Base-by-base conservation (phyloP, 2,329 filamentous ascomycete genomes). In the Botrytis pseudocinerea region DNA sequence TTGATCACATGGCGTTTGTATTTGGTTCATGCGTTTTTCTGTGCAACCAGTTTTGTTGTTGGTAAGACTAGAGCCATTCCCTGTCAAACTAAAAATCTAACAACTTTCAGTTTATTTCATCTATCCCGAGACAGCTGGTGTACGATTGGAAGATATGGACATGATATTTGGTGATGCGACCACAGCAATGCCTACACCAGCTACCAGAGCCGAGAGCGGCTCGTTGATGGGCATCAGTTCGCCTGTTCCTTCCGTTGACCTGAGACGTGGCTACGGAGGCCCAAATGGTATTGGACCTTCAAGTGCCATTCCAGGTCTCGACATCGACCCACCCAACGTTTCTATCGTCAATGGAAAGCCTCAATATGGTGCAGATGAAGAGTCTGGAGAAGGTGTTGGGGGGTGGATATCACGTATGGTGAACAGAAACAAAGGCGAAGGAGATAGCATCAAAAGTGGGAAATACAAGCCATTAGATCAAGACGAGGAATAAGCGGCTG, bases 131-230 rank as follows among this genome's bases (percentile, higher is more conserved):
- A 99, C 96, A 0, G 96, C 95, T 77, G 97, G 97, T 79, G 91
- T 99, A 73, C 92, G 95, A 73, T 87, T 99, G 69, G 96, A 99
- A 83, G 96, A 99, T 78, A 99, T 99, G 96, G 93, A 97, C 81
- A 88, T 90, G 4, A 84, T 99, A 25, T 99, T 99, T 80, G 96
- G 96, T 76, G 96, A 99, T 82, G 93, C 95, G 51, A 96, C 93
- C 40, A 95, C 93, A 3, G 89, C 91, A 18, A 91, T 93, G 83
- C 89, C 90, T 8, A 97, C 95, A 0, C 95, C 95, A 1, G 89
- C 90, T 62, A 86, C 93, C 1, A 87, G 90, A 73, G 91, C 91
- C 20, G 94, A 98, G 83, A 90, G 91, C 14, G 93, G 93, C n/a
- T 94, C 94, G 4, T 85, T 97, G 18, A 90, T 97, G 82, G 89